Conservation (phyloP, 352 stramenopile genomes). For the Pseudoperonospora humuli region DNA sequence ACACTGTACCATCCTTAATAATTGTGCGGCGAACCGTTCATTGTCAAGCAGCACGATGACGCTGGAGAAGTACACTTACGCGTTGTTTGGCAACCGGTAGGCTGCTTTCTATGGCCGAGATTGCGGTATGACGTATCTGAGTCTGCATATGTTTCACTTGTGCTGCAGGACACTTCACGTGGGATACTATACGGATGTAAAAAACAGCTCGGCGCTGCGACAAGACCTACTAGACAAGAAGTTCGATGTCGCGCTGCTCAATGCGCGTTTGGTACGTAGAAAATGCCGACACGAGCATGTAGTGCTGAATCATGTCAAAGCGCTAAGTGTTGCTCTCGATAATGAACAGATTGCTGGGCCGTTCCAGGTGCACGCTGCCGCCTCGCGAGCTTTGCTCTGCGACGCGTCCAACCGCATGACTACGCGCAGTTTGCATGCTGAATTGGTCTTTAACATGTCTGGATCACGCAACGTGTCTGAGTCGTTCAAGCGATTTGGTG, state of each 20-base stretch:
- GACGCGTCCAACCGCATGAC: slow-evolving; percentile 48
- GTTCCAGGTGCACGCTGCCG: slow-evolving; percentile 73
- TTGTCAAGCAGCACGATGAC: slow-evolving; percentile 16
- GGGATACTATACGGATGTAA: slow-evolving; percentile 63
- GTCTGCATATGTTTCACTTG: background rate
- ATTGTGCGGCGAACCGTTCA: no score
- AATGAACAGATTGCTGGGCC: slow-evolving; percentile 46
- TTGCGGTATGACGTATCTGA: background rate
- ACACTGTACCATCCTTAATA: no score
- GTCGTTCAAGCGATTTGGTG: slow-evolving; percentile 73
- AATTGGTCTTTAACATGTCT: slow-evolving; percentile 84
- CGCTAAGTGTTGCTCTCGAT: slow-evolving; percentile 2
- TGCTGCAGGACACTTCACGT: slow-evolving; percentile 58
- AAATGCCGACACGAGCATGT: no score
- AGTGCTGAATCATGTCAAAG: slow-evolving; percentile 1
- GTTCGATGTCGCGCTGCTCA: slow-evolving; percentile 65
- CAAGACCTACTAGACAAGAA: slow-evolving; percentile 54
- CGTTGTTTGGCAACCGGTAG: slow-evolving; percentile 58
- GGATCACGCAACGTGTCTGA: slow-evolving; percentile 77
- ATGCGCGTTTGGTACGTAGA: slow-evolving; percentile 51
- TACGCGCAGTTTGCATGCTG: slow-evolving; percentile 69
- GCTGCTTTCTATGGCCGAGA: background rate
- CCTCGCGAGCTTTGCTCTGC: slow-evolving; percentile 61
- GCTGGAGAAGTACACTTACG: slow-evolving; percentile 56
- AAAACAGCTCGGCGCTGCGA: slow-evolving; percentile 53